Evolutionary conservation across 2,329 filamentous ascomycete genomes (phyloP), one percentile per base, ranked within the genome.

Genomic region (Teratosphaeria gauchensis): DNA sequence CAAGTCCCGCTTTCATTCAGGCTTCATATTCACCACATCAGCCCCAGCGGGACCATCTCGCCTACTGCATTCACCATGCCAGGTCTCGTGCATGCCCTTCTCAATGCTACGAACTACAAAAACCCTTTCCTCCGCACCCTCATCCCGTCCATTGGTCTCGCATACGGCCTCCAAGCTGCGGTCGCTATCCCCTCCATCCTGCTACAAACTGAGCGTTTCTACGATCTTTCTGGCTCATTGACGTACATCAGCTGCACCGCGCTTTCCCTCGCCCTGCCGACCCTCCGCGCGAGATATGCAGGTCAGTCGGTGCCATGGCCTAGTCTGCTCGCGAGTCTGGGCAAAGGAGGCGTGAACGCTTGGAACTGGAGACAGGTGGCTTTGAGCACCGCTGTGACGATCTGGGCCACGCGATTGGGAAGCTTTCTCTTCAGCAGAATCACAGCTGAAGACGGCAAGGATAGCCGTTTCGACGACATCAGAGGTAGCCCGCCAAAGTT

Each of bases 201-300:
- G 30, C 74, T 76, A 33, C 79, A 84, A 65, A 81, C 82, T 6
- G 86, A 89, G 67, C 80, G 82, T 42, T 87, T 86, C 76, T 89
- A 86, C 69, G 86, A 89, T 68, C 71, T 86, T 54, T 85, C 83
- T 1, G 86, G 86, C 54, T 84, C 84, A 14, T 67, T 86, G 33
- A 88, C 85, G 2, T 87, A 86, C 68, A 77, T 88, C 42, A 82
- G 83, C 57, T 84, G 85, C 69, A 83, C 83, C 14, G 80, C 82
- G 0, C 71, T 87, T 31, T 83, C 80, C 59, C 74, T 88, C 16
- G 84, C 82, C 62, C 75, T 88, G 16, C 85, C 85, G 0, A 78
- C 79, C 3, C 73, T 86, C 58, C 77, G 84, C 51, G 81, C 81
- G 14, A 76, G 78, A 52, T 76, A 76, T 3, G 76, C 74, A 1